Evolutionary conservation across 2,329 filamentous ascomycete genomes (phyloP), one percentile per base, ranked within the genome.

Genomic region (Fusarium haematococcum): DNA sequence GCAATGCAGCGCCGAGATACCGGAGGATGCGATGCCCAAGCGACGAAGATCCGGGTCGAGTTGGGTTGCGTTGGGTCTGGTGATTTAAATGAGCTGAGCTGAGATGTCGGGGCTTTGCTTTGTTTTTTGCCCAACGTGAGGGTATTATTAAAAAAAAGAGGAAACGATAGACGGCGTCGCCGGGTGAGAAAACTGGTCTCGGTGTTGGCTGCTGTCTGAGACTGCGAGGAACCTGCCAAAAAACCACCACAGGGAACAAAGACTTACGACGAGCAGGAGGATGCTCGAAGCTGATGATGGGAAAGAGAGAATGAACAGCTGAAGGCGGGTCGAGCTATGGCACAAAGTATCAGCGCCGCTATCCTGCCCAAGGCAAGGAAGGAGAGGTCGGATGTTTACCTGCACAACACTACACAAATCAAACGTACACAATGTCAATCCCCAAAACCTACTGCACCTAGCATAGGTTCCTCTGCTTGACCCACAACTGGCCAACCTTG

Each of bases 401-500:
- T 65, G 45, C 50, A 69, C 62, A 56, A 62, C 60, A 58, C 45
- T 63, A 61, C 68, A 67, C 58, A 65, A 58, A 61, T 66, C 52
- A 56, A 58, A 13, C 41, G 70, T 54, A 63, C 57, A 54, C 43
- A 63, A 63, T 58, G 45, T 54, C 45, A 52, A 52, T 63, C 41
- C 30, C 32, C 59, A 62, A 50, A 37, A 35, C 25, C 23, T 43
- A 30, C 35, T 37, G 35, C 35, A 37, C 30, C n/a, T 65, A 52
- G 68, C 56, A 68, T 72, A 61, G 52, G 62, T 60, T 74, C 63
- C 62, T 63, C 30, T 68, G 18, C 58, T 50, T 68, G 72, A 61
- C 68, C 76, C 76, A 74, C 76, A 68, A 63, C 43, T 65, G 52
- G 57, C 57, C 69, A 73, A 75, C 68, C 69, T 76, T 64, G 45